Conservation (phyloP, 2,329 filamentous ascomycete genomes). For the Aureobasidium sp. region DNA sequence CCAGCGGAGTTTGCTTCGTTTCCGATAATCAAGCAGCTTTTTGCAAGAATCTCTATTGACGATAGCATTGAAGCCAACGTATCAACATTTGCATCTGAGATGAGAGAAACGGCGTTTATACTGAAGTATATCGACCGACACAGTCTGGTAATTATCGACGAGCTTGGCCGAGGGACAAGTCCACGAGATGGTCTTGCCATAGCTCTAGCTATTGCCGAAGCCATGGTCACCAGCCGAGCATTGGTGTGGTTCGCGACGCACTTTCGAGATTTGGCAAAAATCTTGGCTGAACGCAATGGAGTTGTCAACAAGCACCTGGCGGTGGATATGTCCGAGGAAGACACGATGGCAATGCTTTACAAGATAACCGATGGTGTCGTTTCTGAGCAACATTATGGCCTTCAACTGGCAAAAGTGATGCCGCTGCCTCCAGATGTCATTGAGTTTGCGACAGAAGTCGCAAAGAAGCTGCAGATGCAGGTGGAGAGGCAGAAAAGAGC, state of each 20-base stretch:
- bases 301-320: slow-evolving; percentile 78
- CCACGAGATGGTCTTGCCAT: slow-evolving; percentile 83
- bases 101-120: slow-evolving; percentile 94
- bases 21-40: slow-evolving; percentile 72
- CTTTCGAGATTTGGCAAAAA: slow-evolving; percentile 73
- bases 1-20: slow-evolving; percentile 79
- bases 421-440: slow-evolving; percentile 64
- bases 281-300: slow-evolving; percentile 66
- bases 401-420: slow-evolving; percentile 70
- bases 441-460: slow-evolving; percentile 59
- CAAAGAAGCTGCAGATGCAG: slow-evolving; percentile 50
- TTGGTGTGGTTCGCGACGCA: slow-evolving; percentile 92
- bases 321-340: slow-evolving; percentile 51
- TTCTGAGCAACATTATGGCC: slow-evolving; percentile 69
- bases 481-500: slow-evolving; percentile 48
- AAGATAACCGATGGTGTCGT: slow-evolving; percentile 67
- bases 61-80: slow-evolving; percentile 86
- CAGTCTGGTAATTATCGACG: slow-evolving; percentile 64
- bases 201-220: slow-evolving; percentile 83
- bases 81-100: slow-evolving; percentile 89
- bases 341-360: slow-evolving; percentile 81
- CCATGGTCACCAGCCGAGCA: slow-evolving; percentile 68
- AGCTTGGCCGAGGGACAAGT: slow-evolving; percentile 79
- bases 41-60: slow-evolving; percentile 79
- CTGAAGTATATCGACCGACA: slow-evolving; percentile 70